Percentiles rank a stretch among this genome's conserved stretches.
These are phyloP conservation scores for Vigna radiata DNA, from an alignment of 306 rosid genomes.

Conservation along the genomic window DNA sequence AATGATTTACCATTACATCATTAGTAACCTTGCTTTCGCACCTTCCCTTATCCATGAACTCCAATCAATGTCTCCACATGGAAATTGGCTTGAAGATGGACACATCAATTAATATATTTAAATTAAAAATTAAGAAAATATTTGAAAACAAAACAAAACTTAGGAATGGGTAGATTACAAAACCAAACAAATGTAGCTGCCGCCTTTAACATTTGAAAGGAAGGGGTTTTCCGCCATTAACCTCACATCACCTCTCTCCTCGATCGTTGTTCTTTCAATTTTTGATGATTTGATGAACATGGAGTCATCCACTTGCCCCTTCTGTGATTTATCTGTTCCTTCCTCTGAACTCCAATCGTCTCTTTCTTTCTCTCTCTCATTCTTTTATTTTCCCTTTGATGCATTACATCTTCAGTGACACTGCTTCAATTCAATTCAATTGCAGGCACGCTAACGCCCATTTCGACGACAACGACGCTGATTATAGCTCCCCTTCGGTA, in stretches of 20 bases:
- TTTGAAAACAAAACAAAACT: background rate
- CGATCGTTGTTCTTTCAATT: slow-evolving; percentile 4
- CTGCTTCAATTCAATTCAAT: background rate
- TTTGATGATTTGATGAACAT: background rate
- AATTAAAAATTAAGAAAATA: background rate
- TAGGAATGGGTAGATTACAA: background rate
- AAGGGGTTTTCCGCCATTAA: slow-evolving; percentile 19
- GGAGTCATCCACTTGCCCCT: slow-evolving; percentile 60
- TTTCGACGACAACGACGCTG: slow-evolving; percentile 53
- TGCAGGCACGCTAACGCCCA: slow-evolving; percentile 86
- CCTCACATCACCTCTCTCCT: background rate
- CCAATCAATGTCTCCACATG: no score
- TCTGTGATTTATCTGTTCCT: slow-evolving; percentile 61
- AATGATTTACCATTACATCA: no score
- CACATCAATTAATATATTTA: no score
- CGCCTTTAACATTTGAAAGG: slow-evolving; percentile 14
- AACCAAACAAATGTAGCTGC: background rate
- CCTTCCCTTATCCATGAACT: no score
- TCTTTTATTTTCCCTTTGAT: slow-evolving; percentile 14
- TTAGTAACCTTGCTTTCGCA: no score
- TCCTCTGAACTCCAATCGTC: slow-evolving; percentile 70
- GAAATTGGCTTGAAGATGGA: no score
- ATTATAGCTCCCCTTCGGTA: slow-evolving; percentile 38
- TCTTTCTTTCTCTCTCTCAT: background rate
- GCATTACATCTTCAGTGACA: slow-evolving; percentile 1